phyloP scores from a whole-genome alignment of 257 asterid species.

The Salvia hispanica region DNA sequence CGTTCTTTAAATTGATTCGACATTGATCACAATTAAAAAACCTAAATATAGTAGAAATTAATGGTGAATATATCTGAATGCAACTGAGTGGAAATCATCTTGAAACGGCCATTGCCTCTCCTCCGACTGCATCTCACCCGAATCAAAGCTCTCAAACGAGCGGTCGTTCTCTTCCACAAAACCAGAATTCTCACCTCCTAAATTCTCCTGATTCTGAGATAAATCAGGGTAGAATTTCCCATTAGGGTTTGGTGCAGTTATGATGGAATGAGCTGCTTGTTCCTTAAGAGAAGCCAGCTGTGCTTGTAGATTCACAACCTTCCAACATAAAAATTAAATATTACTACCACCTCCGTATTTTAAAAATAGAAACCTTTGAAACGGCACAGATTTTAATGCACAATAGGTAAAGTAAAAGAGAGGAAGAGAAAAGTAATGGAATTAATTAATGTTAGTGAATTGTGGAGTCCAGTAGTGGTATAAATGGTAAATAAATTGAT shows the following conservation, averaged over 20 bases:
- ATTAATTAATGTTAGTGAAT: too few relatives aligned
- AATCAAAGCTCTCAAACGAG: slow-evolving; percentile 38
- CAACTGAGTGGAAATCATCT: slow-evolving; percentile 69
- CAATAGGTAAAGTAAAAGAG: too few relatives aligned
- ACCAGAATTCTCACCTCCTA: slow-evolving; percentile 29
- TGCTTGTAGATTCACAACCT: slow-evolving; percentile 60
- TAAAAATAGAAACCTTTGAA: too few relatives aligned
- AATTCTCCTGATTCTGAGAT: slow-evolving; percentile 27
- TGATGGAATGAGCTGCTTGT: slow-evolving; percentile 48
- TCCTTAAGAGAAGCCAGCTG: slow-evolving; percentile 52
- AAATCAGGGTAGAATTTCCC: slow-evolving; percentile 31
- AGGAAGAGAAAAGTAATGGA: too few relatives aligned
- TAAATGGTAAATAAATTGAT: too few relatives aligned
- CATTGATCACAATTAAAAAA: too few relatives aligned
- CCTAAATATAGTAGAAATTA: slow-evolving; percentile 23
- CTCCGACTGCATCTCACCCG: too few relatives aligned
- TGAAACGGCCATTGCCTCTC: slow-evolving; percentile 55
- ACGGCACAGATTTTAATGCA: too few relatives aligned
- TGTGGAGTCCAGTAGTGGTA: too few relatives aligned
- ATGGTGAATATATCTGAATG: slow-evolving; percentile 61
- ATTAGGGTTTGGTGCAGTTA: slow-evolving; percentile 51
- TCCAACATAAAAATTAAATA: neutral
- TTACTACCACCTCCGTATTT: too few relatives aligned
- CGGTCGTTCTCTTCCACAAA: slow-evolving; percentile 46
- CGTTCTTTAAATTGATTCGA: too few relatives aligned